Percentiles rank a stretch among this genome's conserved stretches.
phyloP scores from a whole-genome alignment of 2,329 filamentous ascomycete genomes.

The Cytospora chrysosperma region DNA sequence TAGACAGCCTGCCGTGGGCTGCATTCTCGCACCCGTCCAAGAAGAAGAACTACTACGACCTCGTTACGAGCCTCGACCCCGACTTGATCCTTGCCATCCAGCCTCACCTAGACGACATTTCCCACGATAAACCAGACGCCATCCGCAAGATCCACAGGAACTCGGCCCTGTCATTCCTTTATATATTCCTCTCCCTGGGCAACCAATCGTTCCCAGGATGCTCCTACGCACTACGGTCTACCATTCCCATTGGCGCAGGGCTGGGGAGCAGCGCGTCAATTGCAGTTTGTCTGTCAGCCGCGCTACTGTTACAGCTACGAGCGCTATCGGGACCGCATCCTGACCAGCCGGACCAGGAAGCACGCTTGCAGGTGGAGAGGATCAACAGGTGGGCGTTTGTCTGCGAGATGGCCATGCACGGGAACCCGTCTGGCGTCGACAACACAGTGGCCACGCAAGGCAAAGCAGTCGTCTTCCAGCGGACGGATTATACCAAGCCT shows the following conservation, averaged over 20 bases:
- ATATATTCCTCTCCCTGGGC: conserved; percentile 86
- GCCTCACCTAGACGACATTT: conserved; percentile 74
- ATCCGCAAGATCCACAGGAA: conserved; percentile 80
- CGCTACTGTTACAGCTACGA: conserved; percentile 82
- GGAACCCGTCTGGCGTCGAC: conserved; percentile 93
- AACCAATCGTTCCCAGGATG: conserved; percentile 76
- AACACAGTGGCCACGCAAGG: conserved; percentile 94
- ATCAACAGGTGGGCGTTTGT: conserved; percentile 99
- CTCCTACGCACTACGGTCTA: conserved; percentile 87
- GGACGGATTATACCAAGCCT: conserved; percentile 73
- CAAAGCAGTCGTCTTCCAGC: conserved; percentile 89
- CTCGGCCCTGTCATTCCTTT: conserved; percentile 84
- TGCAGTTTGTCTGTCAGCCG: conserved; percentile 81
- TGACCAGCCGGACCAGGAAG: conserved; percentile 84
- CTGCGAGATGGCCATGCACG: conserved; percentile 94
- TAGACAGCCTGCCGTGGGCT: conserved; percentile 86
- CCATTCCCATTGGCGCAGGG: conserved; percentile 88
- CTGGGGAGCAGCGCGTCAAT: conserved; percentile 94
- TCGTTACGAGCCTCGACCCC: conserved; percentile 78
- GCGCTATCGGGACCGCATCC: conserved; percentile 87
- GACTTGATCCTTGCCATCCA: conserved; percentile 79
- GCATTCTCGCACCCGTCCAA: conserved; percentile 76
- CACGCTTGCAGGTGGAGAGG: conserved; percentile 84
- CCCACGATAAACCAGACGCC: conserved; percentile 62
- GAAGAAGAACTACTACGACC: conserved; percentile 93